Evolutionary conservation across 1,139 yeast species (phyloP).

Genomic region (Arxiozyma heterogenica): DNA sequence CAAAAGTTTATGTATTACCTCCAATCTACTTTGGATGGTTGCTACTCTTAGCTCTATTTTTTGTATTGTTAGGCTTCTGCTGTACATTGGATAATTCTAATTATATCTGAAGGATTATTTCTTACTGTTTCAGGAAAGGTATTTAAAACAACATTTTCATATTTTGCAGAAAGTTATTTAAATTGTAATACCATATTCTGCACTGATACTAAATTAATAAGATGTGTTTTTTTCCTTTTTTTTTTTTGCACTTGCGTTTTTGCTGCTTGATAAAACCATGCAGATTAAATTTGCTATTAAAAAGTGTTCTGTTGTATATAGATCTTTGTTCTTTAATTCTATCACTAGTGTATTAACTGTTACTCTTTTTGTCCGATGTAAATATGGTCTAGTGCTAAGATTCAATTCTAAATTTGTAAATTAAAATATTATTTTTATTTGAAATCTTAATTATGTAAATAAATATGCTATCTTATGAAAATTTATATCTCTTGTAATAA

Average conservation of each 20-base stretch:
- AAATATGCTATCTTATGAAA: too few relatives aligned
- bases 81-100: constrained; percentile 39
- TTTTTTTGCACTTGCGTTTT: constrained; percentile 49
- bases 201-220: constrained; percentile 46
- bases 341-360: constrained; percentile 36
- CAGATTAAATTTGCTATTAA: constrained; percentile 38
- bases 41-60: constrained; percentile 14
- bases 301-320: constrained; percentile 50
- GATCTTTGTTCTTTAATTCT: constrained; percentile 41
- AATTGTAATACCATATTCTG: constrained; percentile 48
- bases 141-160: constrained; percentile 34
- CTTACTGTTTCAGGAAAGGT: constrained; percentile 35
- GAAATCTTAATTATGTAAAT: too few relatives aligned
- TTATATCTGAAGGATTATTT: constrained; percentile 35
- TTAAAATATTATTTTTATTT: background rate
- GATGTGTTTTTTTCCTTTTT: too few relatives aligned
- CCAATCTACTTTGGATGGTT: constrained; percentile 14
- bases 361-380: constrained; percentile 41
- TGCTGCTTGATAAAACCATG: constrained; percentile 48
- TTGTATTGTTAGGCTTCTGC: constrained; percentile 39
- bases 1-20: constrained; percentile 13
- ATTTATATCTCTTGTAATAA: too few relatives aligned
- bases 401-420: constrained; percentile 8
- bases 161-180: constrained; percentile 31
- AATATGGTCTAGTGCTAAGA: constrained; percentile 42